Conservation (phyloP, 1,139 yeast genomes). For the Candida albicans region DNA sequence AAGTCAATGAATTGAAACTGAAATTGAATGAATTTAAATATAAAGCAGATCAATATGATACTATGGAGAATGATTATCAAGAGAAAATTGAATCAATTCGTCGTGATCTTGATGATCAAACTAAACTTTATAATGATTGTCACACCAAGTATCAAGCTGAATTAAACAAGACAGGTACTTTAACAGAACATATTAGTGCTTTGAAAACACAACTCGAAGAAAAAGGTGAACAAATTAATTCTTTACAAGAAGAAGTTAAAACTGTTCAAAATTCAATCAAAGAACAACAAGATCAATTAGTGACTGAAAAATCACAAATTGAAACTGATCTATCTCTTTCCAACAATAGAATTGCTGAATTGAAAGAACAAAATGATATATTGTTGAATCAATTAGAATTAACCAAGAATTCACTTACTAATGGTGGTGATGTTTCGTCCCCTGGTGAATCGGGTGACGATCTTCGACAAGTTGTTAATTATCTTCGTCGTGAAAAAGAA, state of each 20-base stretch:
- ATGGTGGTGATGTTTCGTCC: constrained; percentile 8
- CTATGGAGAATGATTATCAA: constrained; percentile 35
- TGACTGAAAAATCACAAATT: constrained; percentile 29
- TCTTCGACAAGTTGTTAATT: constrained; percentile 56
- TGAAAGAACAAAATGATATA: constrained; percentile 65
- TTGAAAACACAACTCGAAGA: constrained; percentile 44
- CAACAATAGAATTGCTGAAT: constrained; percentile 51
- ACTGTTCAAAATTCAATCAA: constrained; percentile 19
- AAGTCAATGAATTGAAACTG: constrained; percentile 24
- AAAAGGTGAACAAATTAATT: constrained; percentile 36
- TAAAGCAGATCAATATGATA: constrained; percentile 40
- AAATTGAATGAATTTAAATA: constrained; percentile 22
- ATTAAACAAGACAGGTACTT: constrained; percentile 55
- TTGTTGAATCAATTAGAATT: constrained; percentile 70
- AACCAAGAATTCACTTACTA: constrained; percentile 20
- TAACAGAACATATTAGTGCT: constrained; percentile 43
- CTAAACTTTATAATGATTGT: constrained; percentile 45
- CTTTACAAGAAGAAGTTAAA: constrained; percentile 28
- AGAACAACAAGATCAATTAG: constrained; percentile 26
- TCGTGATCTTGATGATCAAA: constrained; percentile 53
- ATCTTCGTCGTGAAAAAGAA: constrained; percentile 77
- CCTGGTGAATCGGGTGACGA: constrained; percentile 19
- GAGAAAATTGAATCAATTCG: constrained; percentile 29
- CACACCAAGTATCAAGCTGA: constrained; percentile 62
- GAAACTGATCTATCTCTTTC: constrained; percentile 56